These are phyloP conservation scores for Vanrija sp. DNA, from an alignment of 1,284 basidiomycete genomes.

Conservation along the genomic window DNA sequence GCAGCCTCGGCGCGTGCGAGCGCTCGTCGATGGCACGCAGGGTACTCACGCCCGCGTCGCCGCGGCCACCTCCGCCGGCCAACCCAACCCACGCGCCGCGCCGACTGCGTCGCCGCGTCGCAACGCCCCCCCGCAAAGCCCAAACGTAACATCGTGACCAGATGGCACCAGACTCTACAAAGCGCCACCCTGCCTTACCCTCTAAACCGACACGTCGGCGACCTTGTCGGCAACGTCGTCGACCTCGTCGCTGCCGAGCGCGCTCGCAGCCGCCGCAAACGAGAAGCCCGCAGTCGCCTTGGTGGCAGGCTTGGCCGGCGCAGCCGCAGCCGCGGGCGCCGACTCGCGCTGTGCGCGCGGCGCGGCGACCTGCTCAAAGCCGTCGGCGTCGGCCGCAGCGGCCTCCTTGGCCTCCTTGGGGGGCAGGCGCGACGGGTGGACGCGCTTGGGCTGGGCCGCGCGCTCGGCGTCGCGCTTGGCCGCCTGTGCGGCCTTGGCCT, in stretches of 20 bases:
- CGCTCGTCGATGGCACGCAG: too few species aligned
- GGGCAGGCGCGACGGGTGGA: constrained; percentile 23
- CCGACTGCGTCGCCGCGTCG: too few species aligned
- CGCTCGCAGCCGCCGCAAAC: constrained; percentile 41
- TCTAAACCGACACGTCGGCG: constrained; percentile 16
- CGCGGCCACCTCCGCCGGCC: too few species aligned
- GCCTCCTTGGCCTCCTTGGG: constrained; percentile 8
- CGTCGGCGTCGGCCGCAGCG: constrained; percentile 25
- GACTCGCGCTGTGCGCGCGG: constrained; percentile 27
- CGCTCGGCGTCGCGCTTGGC: constrained; percentile 13
- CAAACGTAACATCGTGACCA: constrained; percentile 5
- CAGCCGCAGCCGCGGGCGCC: constrained; percentile 17
- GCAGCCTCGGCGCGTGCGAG: too few species aligned
- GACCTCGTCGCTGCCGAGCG: constrained; percentile 21
- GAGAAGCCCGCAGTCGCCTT: constrained; percentile 37
- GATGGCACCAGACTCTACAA: not conserved
- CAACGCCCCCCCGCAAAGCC: too few species aligned
- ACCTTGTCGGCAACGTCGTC: constrained; percentile 29
- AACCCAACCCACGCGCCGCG: too few species aligned
- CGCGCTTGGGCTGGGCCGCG: constrained; percentile 17
- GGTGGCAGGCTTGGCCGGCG: constrained; percentile 4
- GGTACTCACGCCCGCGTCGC: too few species aligned
- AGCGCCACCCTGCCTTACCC: not conserved
- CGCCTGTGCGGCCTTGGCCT: constrained; percentile 21
- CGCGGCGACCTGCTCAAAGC: constrained; percentile 30